phyloP scores from a whole-genome alignment of 257 asterid genomes.

The Solanum lycopersicoides region DNA sequence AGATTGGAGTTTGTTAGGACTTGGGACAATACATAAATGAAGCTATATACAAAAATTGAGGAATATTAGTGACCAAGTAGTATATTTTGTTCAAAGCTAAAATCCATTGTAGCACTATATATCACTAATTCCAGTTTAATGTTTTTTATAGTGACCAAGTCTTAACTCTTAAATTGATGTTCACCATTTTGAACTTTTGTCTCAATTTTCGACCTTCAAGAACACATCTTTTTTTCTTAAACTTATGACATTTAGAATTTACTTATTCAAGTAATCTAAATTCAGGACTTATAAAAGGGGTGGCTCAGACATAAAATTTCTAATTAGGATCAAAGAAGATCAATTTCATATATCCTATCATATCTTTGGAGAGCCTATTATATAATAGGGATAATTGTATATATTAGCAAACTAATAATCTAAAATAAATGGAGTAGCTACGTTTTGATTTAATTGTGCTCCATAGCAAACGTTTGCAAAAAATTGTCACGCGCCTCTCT shows the following conservation, averaged over 20 bases:
- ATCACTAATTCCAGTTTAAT: neutral
- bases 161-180: too few relatives aligned
- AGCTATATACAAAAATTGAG: neutral
- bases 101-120: neutral
- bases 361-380: neutral
- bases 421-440: too few relatives aligned
- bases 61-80: neutral
- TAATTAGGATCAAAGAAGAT: neutral
- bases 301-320: neutral
- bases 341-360: neutral
- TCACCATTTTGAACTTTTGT: too few relatives aligned
- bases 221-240: too few relatives aligned
- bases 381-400: too few relatives aligned
- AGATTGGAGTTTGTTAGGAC: neutral
- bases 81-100: too few relatives aligned
- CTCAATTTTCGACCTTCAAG: too few relatives aligned
- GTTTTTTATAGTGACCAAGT: too few relatives aligned
- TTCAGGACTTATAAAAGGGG: neutral
- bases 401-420: too few relatives aligned
- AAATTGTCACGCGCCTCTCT: too few relatives aligned
- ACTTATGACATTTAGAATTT: neutral
- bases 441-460: too few relatives aligned
- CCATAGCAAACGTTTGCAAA: too few relatives aligned
- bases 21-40: neutral
- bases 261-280: neutral